A percentile compares a stretch with the other conserved stretches of the same genome.
Evolutionary conservation across 352 stramenopile species (phyloP).

Genomic region (Globisporangium perplexum): DNA sequence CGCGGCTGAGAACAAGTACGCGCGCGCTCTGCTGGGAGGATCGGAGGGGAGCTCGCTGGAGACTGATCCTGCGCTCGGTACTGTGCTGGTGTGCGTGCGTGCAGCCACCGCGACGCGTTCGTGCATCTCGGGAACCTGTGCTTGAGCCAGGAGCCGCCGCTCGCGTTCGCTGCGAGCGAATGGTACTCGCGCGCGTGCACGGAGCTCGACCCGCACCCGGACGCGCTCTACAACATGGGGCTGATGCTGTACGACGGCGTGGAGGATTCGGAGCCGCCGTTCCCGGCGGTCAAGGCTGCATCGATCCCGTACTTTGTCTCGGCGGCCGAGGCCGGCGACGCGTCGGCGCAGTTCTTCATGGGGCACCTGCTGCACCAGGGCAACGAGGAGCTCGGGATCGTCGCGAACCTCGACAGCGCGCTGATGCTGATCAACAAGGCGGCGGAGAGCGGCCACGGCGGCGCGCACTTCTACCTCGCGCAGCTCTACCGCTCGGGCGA

Average conservation of each 20-base stretch:
- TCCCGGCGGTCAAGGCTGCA: constrained; percentile 43
- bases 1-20: constrained; percentile 55
- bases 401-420: constrained; percentile 51
- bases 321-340: constrained; percentile 69
- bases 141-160: constrained; percentile 68
- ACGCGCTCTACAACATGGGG: constrained; percentile 82
- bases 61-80: not conserved
- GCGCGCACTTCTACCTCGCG: constrained; percentile 77
- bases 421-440: constrained; percentile 78
- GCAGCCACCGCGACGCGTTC: constrained; percentile 63
- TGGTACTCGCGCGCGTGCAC: constrained; percentile 68
- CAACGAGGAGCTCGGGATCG: constrained; percentile 61
- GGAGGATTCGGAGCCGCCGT: constrained; percentile 61
- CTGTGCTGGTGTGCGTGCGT: not conserved
- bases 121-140: constrained; percentile 81
- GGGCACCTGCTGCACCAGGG: constrained; percentile 74
- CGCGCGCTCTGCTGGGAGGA: not conserved
- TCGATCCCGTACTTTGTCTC: constrained; percentile 76
- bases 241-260: constrained; percentile 74
- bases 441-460: constrained; percentile 57
- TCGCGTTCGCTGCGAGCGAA: constrained; percentile 55
- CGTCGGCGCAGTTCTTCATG: constrained; percentile 85
- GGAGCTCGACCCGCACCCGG: constrained; percentile 50
- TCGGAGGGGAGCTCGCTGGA: not conserved
- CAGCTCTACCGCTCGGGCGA: constrained; percentile 86